Evolutionary conservation across 2,329 filamentous ascomycete genomes (phyloP), one percentile per base, ranked within the genome.

Genomic region (Berkeleyomyces rouxiae): DNA sequence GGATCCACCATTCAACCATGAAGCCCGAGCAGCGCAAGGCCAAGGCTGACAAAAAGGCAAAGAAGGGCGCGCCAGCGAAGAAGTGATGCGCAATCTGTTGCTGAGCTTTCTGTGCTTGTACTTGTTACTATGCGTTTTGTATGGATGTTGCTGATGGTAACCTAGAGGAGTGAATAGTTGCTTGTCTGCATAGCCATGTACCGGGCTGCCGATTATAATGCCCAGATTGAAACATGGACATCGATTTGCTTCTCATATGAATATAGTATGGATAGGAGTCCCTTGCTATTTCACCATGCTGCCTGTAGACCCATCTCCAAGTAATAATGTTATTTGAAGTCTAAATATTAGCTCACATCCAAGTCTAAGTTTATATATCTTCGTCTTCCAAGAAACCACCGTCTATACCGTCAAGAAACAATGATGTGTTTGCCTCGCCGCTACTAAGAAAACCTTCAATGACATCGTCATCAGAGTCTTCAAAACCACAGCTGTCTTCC

Each of bases 21-120:
- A 84, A 83, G 74, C 81, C 81, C 13, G 79, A 81, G 68, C 81
- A 84, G 71, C 78, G 74, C 70, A 80, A 79, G 71, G 77, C 77
- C 68, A 80, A 80, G 71, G 74, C 74, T 61, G 71, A 72, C 43
- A 73, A 72, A 59, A 72, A 75, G 61, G 67, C 64, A 11, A 71
- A 70, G 63, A 71, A 74, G 59, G 71, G 51, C 7, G 13, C 51
- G 11, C 33, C 51, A n/a, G 51, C 51, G 23, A 55, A 55, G 33
- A 55, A 55, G 51, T 55, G 11, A 55, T 10, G 23, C 23, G 23
- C 2, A 23, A 36, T 51, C 47, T 55, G 7, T 55, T n/a, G 36
- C 10, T 6, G 5, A n/a, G 51, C 31, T n/a, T 6, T 11, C 5
- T 39, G 51, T 55, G 7, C 3, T 10, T 39, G 36, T 23, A 36